Base-by-base conservation (phyloP, 2,329 filamentous ascomycete species). In the Cladorrhinum sp. region DNA sequence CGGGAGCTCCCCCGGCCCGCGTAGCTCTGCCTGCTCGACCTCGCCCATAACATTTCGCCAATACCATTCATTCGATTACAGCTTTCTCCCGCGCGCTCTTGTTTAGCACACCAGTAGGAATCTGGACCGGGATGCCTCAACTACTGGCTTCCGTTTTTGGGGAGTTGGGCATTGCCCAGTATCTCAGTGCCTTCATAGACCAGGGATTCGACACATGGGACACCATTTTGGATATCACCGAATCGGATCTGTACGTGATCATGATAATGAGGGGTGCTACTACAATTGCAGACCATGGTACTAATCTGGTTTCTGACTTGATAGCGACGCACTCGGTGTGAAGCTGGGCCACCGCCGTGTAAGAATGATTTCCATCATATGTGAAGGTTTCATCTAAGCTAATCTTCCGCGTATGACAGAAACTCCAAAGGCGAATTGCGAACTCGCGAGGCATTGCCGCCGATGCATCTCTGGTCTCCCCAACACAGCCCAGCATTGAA, bases 161-260 rank as follows among this genome's bases (percentile, higher is more conserved):
- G 76, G 88, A 90, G 80, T 80, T 94, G 80, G 90, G 90, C 72
- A 82, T 95, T 73, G 80, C 85, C 76, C 89, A 92, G 75, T 94
- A 95, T 76, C 82, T 90, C 62, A 81, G 87, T 66, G 76, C 80
- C 59, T 90, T 95, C 68, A 73, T 91, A 49, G 85, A 90, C 57
- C 90, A 94, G 74, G 91, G 91, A 2, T 95, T 95, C 73, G 91
- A 95, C 73, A 86, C 87, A 10, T 94, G 91, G 91, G 89, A 92
- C 33, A 92, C 88, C 1, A 87, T 94, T 59, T 79, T 92, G 55
- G 90, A 94, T 71, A 92, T 95, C 58, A 92, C 90, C 63, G 91
- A 94, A 74, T 90, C 89, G 23, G 91, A 95, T 70, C 80, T 95
- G 88, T 92, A 75, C 53, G 64, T 64, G 42, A 73, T 86, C 50